Evolutionary conservation across 2,329 filamentous ascomycete species (phyloP).

Genomic region (Alternaria sp.): DNA sequence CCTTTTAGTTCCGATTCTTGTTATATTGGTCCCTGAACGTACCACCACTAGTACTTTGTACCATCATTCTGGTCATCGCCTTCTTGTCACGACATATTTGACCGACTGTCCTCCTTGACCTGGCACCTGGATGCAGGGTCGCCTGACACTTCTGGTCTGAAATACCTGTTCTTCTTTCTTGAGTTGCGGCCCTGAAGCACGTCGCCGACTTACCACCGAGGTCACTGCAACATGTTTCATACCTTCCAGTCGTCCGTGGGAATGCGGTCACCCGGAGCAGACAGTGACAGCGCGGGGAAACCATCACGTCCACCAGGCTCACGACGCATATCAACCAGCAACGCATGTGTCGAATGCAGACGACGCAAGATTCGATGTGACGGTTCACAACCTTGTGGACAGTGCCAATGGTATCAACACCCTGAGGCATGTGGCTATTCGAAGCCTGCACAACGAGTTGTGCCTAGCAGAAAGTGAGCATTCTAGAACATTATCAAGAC

Average conservation of each 20-base stretch:
- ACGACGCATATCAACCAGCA: conserved; percentile 58
- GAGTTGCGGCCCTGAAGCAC: conserved; percentile 5
- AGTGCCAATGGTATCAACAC: conserved; percentile 82
- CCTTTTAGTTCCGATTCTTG: conserved; percentile 15
- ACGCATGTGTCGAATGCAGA: conserved; percentile 80
- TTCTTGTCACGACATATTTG: conserved; percentile 15
- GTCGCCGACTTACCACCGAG: conserved; percentile 2
- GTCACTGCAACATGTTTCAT: conserved; percentile 52
- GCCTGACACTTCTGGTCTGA: conserved; percentile 18
- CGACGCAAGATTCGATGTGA: conserved; percentile 86
- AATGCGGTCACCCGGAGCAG: conserved; percentile 43
- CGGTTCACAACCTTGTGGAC: conserved; percentile 81
- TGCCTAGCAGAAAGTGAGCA: conserved; percentile 79
- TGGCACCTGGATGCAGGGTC: conserved; percentile 16
- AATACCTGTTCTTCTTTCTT: conserved; percentile 2
- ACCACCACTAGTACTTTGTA: conserved; percentile 14
- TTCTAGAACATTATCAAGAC: neutral
- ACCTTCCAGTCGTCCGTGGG: conserved; percentile 54
- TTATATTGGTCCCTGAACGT: conserved; percentile 26
- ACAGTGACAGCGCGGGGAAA: conserved; percentile 48
- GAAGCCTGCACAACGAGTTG: conserved; percentile 78
- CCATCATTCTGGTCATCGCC: conserved; percentile 20
- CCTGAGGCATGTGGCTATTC: conserved; percentile 82
- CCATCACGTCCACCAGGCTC: conserved; percentile 49
- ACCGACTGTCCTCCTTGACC: conserved; percentile 17